Conservation (phyloP, 495 filamentous ascomycete species). For the Podospora conica region DNA sequence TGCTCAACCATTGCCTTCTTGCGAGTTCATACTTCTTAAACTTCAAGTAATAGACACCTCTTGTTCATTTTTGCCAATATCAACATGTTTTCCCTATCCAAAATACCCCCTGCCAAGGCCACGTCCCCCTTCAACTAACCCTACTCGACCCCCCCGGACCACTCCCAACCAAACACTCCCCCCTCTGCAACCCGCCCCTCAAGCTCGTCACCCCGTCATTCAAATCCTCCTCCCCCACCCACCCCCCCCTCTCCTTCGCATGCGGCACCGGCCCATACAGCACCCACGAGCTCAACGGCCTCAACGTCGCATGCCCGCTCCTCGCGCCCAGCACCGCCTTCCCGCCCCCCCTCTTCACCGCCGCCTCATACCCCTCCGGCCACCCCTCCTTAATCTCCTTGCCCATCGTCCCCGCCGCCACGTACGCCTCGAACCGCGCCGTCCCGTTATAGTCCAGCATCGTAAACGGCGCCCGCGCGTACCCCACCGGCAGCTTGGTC, state of each 20-base stretch:
- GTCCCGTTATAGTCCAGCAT: conserved; percentile 22
- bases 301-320: conserved; percentile 16
- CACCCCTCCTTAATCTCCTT: conserved; percentile 21
- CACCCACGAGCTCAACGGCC: conserved; percentile 28
- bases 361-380: conserved; percentile 20
- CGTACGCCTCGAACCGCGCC: conserved; percentile 21
- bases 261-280: conserved; percentile 22
- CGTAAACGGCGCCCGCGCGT: conserved; percentile 25
- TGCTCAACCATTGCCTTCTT: no score
- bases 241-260: neutral
- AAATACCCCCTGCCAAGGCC: no score
- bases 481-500: conserved; percentile 23
- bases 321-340: conserved; percentile 4
- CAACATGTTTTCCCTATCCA: neutral
- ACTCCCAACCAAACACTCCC: neutral
- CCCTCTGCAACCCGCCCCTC: neutral
- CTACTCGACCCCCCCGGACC: no score
- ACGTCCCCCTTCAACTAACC: neutral
- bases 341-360: conserved; percentile 14
- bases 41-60: no score
- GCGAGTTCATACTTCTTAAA: no score
- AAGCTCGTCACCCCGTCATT: neutral
- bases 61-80: neutral
- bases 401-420: conserved; percentile 25
- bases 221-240: conserved; percentile 1